Base-by-base conservation (phyloP, 2,329 filamentous ascomycete genomes). In the Calycina marina region DNA sequence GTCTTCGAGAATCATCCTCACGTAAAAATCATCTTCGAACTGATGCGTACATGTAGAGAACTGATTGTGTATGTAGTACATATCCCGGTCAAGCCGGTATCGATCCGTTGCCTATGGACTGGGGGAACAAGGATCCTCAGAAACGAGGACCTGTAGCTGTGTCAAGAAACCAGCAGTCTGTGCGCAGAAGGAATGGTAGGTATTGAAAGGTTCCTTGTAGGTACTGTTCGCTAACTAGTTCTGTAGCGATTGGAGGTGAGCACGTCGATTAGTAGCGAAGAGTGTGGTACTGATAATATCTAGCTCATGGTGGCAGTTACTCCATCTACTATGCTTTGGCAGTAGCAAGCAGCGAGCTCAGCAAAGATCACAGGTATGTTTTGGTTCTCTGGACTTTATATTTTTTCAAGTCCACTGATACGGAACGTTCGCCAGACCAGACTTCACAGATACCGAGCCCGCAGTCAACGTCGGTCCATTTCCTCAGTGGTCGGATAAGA, bases 81-180 rank as follows among this genome's bases (percentile, higher is more conserved):
- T 94, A 96, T 56, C 88, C 88, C 16, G 85, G 84, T 46, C 88
- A 94, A 59, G 84, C 82, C 43, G 88, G 88, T 40, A 88, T 96
- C 56, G 82, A 93, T 43, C 86, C 88, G n/a, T 61, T 94, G 31
- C 72, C 75, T 14, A 73, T 96, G 65, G 68, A 80, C 45, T 96
- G 88, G 88, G 88, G 88, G 31, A 72, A 83, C 34, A 59, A 69
- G 34, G 81, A 93, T 53, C 73, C 82, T 24, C 56, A 66, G 36
- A 63, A 74, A 47, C 72, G 88, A 56, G 90, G 88, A 2, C 88
- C 88, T 4, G 81, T 96, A 30, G 77, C 93, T 31, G 88, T 93
- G 26, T 90, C 79, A 15, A 70, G 84, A 46, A 69, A 72, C 38
- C 62, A 73, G 17, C 75, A 72, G 34, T 90, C 83, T 4, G 80